A percentile compares a stretch with the other conserved stretches of the same genome.
Conservation (phyloP, 768 basidiomycete genomes). For the Podaxis sp. region DNA sequence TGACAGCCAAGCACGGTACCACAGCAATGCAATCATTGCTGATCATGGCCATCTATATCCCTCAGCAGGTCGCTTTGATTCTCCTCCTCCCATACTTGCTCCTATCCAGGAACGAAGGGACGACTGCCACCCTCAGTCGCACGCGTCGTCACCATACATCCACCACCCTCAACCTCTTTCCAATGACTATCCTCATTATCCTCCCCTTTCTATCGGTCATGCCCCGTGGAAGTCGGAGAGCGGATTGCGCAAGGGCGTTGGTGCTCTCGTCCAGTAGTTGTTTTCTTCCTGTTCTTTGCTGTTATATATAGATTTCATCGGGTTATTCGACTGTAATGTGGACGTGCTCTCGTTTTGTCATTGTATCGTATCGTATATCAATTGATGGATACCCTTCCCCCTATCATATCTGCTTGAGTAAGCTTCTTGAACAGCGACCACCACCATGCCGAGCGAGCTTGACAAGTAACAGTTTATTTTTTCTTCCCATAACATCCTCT, state of each 20-base stretch:
- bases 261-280: constrained; percentile 36
- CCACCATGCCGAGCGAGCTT: constrained; percentile 52
- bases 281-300: not conserved
- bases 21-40: constrained; percentile 26
- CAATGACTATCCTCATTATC: constrained; percentile 42
- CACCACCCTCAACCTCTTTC: constrained; percentile 40
- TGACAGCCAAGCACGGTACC: constrained; percentile 41
- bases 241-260: constrained; percentile 42
- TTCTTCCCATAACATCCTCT: not conserved
- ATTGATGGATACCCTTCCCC: constrained; percentile 15
- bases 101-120: constrained; percentile 51
- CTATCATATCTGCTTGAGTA: not conserved
- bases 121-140: constrained; percentile 28
- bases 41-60: constrained; percentile 25
- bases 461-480: constrained; percentile 37
- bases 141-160: constrained; percentile 36
- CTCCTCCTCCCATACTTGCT: constrained; percentile 55
- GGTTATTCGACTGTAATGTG: constrained; percentile 13
- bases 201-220: constrained; percentile 37
- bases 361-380: constrained; percentile 16
- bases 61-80: constrained; percentile 38
- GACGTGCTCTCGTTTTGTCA: constrained; percentile 13
- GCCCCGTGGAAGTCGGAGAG: constrained; percentile 48
- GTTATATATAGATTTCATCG: constrained; percentile 8
- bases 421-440: constrained; percentile 13